Percentiles rank a stretch among this genome's conserved stretches.
phyloP scores from a whole-genome alignment of 2,329 filamentous ascomycete species.

The Fusarium praegraminearum region DNA sequence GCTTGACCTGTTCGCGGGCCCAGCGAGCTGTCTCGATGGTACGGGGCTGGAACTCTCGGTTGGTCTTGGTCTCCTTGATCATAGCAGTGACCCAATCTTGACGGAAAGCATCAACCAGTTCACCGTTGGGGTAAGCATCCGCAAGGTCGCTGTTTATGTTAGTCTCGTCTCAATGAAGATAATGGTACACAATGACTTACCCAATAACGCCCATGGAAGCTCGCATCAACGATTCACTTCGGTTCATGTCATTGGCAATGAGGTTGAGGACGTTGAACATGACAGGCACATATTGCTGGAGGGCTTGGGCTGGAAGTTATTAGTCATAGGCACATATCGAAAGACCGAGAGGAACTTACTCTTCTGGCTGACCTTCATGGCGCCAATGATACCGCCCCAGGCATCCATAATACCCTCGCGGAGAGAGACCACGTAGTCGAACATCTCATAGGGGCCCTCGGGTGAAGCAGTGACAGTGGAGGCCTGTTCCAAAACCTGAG shows the following conservation, averaged over 20 bases:
- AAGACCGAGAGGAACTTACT: conserved; percentile 63
- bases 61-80: conserved; percentile 91
- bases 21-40: conserved; percentile 96
- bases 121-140: conserved; percentile 91
- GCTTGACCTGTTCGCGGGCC: conserved; percentile 97
- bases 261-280: conserved; percentile 89
- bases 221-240: conserved; percentile 90
- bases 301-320: conserved; percentile 67
- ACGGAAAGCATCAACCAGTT: conserved; percentile 86
- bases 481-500: conserved; percentile 93
- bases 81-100: conserved; percentile 90
- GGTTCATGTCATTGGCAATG: conserved; percentile 84
- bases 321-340: conserved; percentile 44
- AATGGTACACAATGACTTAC: conserved; percentile 63
- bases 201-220: conserved; percentile 98
- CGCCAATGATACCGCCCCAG: conserved; percentile 96
- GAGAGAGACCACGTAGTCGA: conserved; percentile 94
- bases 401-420: conserved; percentile 99
- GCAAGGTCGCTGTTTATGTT: conserved; percentile 79
- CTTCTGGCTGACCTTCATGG: conserved; percentile 87
- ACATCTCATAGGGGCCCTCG: conserved; percentile 93
- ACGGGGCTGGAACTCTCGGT: conserved; percentile 84
- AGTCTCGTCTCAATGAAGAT: conserved; percentile 3
- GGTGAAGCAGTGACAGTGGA: conserved; percentile 81
- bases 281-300: conserved; percentile 82